Conservation (phyloP, 1,139 yeast genomes). For the Geotrichum siamense region DNA sequence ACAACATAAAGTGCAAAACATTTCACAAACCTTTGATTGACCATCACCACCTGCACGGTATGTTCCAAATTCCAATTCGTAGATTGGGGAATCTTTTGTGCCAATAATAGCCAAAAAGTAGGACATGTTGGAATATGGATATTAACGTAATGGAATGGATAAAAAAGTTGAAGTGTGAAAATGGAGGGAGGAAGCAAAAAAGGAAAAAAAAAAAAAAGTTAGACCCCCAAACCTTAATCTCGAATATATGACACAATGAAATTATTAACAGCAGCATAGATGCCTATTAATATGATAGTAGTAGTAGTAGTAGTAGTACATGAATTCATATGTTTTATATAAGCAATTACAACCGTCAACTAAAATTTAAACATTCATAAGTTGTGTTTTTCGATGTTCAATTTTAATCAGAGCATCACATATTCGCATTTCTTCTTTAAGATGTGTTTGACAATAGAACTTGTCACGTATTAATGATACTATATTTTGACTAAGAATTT, state of each 20-base stretch:
- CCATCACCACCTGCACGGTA: slow-evolving; percentile 60
- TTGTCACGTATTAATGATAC: slow-evolving; percentile 27
- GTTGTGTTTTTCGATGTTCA: slow-evolving; percentile 32
- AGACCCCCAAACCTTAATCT: too few relatives aligned
- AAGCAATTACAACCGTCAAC: too few relatives aligned
- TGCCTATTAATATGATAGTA: too few relatives aligned
- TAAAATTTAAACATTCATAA: slow-evolving; percentile 31
- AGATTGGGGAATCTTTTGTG: slow-evolving; percentile 75
- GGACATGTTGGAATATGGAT: slow-evolving; percentile 41
- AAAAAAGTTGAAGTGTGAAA: background rate
- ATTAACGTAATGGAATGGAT: background rate
- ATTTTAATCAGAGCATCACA: slow-evolving; percentile 21
- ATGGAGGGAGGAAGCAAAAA: background rate
- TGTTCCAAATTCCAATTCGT: slow-evolving; percentile 81
- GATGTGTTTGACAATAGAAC: slow-evolving; percentile 27
- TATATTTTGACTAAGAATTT: slow-evolving; percentile 5
- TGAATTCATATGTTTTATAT: too few relatives aligned
- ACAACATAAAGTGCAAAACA: background rate
- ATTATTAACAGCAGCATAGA: too few relatives aligned
- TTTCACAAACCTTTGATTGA: slow-evolving; percentile 37
- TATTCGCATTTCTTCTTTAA: slow-evolving; percentile 3
- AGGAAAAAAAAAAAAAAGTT: too few relatives aligned
- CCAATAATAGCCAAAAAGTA: slow-evolving; percentile 87
- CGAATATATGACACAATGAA: too few relatives aligned
- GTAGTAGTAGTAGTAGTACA: too few relatives aligned